Evolutionary conservation across 2,329 filamentous ascomycete genomes (phyloP).

Genomic region (Diaporthe humulicola): DNA sequence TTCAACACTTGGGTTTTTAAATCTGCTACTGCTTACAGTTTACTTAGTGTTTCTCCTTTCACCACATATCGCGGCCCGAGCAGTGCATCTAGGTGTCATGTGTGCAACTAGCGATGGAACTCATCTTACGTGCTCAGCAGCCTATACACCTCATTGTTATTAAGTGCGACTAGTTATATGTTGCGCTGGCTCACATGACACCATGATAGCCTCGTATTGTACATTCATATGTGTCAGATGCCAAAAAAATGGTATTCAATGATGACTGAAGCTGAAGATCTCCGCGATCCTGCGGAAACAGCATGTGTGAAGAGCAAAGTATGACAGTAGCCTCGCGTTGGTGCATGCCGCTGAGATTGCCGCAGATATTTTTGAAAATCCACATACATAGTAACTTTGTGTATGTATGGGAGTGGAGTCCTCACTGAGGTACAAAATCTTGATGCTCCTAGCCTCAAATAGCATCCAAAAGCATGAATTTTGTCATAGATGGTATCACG

Average conservation of each 20-base stretch:
- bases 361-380: neutral
- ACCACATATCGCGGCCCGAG: neutral
- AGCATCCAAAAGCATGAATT: too few relatives aligned
- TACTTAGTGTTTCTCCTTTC: neutral
- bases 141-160: neutral
- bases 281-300: neutral
- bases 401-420: too few relatives aligned
- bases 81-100: neutral
- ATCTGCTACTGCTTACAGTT: neutral
- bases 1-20: neutral
- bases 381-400: neutral
- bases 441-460: too few relatives aligned
- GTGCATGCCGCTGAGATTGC: neutral
- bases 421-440: too few relatives aligned
- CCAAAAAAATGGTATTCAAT: neutral
- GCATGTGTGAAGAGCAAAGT: neutral
- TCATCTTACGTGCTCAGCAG: neutral
- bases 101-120: neutral
- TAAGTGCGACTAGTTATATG: neutral
- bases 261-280: neutral
- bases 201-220: too few relatives aligned
- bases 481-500: too few relatives aligned
- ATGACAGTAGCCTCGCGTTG: neutral
- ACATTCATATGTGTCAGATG: neutral
- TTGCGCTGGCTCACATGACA: neutral